Base-by-base conservation (phyloP, 352 stramenopile species). In the Thalassiosira mediterranea region DNA sequence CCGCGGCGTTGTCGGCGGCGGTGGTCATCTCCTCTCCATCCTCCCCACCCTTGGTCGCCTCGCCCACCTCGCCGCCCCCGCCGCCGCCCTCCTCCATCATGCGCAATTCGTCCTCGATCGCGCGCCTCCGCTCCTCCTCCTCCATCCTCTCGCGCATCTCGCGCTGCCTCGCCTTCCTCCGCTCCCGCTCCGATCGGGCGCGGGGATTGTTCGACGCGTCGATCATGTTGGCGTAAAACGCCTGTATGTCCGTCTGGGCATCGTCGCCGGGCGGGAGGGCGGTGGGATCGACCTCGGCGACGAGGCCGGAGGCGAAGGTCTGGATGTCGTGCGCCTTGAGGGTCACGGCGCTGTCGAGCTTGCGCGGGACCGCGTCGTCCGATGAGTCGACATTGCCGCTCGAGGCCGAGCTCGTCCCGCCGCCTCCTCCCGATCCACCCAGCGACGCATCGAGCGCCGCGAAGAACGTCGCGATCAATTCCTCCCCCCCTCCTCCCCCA, bases 171-270 rank as follows among this genome's bases (percentile, higher is more conserved):
- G 51, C 58, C 56, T 89, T 89, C 0, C 83, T 38, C 19, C 83
- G 64, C 46, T 76, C 66, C 17, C 72, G 46, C 51, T 89, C 83
- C 0, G 71, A 84, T 29, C 63, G 63, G 7, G 69, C 83, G 1
- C 53, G 47, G 19, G 70, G 52, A 64, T 70, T 69, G 38, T 70
- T 44, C 8, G 61, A 69, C 3, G 72, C 42, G 58, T 84, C 79
- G 61, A 89, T 88, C 79, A 88, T 85, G 42, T 89, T 89, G 0
- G 79, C 83, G 57, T 82, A 88, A 48, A 88, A 89, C 13, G 47
- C 51, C 38, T 76, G 65, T 53, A 89, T 81, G 23, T 71, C 28
- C 7, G 71, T 73, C 15, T 47, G 13, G 28, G 26, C 25, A 4
- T 61, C 46, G 3, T 76, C 42, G 4, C 19, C 7, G 44, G 15